phyloP scores from a whole-genome alignment of 2,329 filamentous ascomycete species.

The Phialophora chinensis region DNA sequence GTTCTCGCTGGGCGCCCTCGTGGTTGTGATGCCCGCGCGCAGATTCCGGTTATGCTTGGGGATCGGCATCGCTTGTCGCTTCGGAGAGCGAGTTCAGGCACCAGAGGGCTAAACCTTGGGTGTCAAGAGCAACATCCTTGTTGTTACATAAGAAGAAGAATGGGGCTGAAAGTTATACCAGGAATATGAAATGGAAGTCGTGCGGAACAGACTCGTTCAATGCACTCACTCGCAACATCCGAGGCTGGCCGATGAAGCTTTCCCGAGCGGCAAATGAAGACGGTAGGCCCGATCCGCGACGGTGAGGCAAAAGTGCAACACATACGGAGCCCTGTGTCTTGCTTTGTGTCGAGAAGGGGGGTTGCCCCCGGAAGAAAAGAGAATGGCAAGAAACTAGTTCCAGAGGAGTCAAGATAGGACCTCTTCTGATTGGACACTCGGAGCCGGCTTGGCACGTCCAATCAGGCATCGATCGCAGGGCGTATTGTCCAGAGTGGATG shows the following conservation, averaged over 20 bases:
- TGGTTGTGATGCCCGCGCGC: constrained; percentile 4
- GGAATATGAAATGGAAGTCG: neutral
- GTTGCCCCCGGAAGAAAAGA: neutral
- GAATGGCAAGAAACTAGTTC: neutral
- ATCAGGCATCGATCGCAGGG: neutral
- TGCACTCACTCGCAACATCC: neutral
- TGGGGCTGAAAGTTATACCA: neutral
- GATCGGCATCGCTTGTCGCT: constrained; percentile 12
- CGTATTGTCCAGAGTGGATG: neutral
- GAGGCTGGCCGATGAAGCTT: neutral
- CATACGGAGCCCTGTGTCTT: too few species aligned
- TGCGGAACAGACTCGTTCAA: neutral
- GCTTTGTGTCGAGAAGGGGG: neutral
- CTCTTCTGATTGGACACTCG: neutral
- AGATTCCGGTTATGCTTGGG: neutral
- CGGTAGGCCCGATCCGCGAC: neutral
- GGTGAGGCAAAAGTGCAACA: neutral
- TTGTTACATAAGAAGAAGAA: neutral
- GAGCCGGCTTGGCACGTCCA: neutral
- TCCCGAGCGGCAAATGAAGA: neutral
- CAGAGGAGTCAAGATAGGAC: neutral
- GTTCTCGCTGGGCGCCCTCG: neutral
- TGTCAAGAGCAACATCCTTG: neutral
- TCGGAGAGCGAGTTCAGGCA: constrained; percentile 11
- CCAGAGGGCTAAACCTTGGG: constrained; percentile 5